Evolutionary conservation across 306 rosid genomes (phyloP).

Genomic region (Prinsepia uniflora): DNA sequence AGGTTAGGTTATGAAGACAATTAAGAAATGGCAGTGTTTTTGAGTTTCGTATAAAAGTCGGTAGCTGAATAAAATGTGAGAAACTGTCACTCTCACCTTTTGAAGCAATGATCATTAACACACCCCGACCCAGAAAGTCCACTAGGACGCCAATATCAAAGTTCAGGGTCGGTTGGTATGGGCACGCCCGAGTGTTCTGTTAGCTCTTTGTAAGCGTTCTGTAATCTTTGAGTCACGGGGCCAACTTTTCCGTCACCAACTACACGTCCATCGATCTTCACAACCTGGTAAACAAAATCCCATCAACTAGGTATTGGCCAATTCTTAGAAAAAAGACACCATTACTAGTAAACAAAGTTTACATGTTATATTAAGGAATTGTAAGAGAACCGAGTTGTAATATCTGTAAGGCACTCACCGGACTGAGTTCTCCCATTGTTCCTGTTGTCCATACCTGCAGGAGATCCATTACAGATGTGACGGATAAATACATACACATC

Average conservation of each 20-base stretch:
- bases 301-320: neutral
- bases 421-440: conserved; percentile 89
- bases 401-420: conserved; percentile 42
- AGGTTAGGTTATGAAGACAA: neutral
- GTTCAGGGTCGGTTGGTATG: conserved; percentile 16
- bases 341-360: neutral
- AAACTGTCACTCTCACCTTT: conserved; percentile 6
- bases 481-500: neutral
- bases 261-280: conserved; percentile 81
- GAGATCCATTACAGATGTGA: neutral
- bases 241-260: conserved; percentile 81
- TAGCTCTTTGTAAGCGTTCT: conserved; percentile 60
- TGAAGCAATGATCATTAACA: neutral
- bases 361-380: neutral
- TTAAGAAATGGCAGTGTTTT: neutral
- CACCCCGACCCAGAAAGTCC: too few species aligned
- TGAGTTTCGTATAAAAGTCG: neutral
- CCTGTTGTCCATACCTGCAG: conserved; percentile 88
- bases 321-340: neutral
- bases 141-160: neutral
- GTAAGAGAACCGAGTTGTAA: neutral
- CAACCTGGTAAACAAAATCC: conserved; percentile 49
- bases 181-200: conserved; percentile 61
- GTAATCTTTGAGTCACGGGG: conserved; percentile 59
- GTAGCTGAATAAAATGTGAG: neutral